Percentiles rank a stretch among this genome's conserved stretches.
Evolutionary conservation across 345 rosid genomes (phyloP).

Genomic region (Eucalyptus regnans): DNA sequence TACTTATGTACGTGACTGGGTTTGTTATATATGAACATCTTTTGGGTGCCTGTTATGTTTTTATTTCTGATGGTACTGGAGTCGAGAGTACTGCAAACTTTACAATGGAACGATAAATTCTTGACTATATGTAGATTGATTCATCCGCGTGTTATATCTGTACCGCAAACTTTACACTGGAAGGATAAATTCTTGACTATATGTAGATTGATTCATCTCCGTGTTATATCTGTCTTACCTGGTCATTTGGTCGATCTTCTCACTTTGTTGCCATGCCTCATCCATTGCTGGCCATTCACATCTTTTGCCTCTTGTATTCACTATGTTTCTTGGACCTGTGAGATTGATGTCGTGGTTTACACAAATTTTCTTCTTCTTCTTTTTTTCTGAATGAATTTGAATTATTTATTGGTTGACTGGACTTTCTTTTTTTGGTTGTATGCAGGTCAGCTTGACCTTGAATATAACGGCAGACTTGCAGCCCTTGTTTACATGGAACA

Average conservation of each 20-base stretch:
- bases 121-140: not conserved
- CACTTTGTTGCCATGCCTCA: not conserved
- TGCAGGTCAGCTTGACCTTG: slow-evolving; percentile 83
- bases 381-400: not conserved
- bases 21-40: not conserved
- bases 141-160: not conserved
- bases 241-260: not conserved
- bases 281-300: not conserved
- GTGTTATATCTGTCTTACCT: not conserved
- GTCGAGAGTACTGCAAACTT: not conserved
- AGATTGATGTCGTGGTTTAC: not conserved
- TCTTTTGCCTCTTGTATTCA: not conserved
- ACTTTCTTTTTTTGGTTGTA: not conserved
- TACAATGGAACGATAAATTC: not conserved
- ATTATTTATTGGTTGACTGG: not conserved
- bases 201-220: not conserved
- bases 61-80: not conserved
- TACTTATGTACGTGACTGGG: not conserved
- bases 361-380: not conserved
- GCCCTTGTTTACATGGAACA: slow-evolving; percentile 94
- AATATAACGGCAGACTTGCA: slow-evolving; percentile 82
- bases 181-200: not conserved
- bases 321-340: not conserved
- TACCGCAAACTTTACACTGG: not conserved
- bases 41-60: not conserved